A percentile compares a stretch with the other conserved stretches of the same genome.
Conservation (phyloP, 345 rosid species). For the Angophora floribunda region DNA sequence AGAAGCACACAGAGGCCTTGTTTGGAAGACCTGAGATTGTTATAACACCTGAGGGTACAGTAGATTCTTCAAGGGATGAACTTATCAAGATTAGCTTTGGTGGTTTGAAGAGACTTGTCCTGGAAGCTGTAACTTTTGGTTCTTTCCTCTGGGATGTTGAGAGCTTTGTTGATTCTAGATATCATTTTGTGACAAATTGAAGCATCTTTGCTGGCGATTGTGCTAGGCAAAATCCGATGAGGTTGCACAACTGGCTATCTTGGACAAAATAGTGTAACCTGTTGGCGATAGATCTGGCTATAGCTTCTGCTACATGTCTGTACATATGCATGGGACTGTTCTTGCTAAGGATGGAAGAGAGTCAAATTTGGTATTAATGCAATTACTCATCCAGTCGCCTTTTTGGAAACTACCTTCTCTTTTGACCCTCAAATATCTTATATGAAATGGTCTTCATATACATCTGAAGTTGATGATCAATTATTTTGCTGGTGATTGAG, state of each 20-base stretch:
- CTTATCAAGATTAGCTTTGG: constrained; percentile 75
- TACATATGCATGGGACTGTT: neutral
- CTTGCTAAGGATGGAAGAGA: neutral
- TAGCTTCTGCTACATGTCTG: neutral
- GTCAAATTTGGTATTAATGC: neutral
- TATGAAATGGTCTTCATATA: neutral
- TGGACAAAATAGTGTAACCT: neutral
- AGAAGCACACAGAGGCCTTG: constrained; percentile 96
- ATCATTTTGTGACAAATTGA: constrained; percentile 74
- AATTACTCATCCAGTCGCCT: neutral
- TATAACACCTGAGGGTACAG: constrained; percentile 53
- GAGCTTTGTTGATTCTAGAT: constrained; percentile 89
- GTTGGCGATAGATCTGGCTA: neutral
- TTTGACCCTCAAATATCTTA: neutral
- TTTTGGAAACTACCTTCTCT: neutral
- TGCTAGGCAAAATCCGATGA: neutral
- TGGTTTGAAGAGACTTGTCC: constrained; percentile 80
- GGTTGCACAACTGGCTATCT: neutral
- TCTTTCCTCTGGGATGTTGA: constrained; percentile 98
- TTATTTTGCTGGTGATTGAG: neutral
- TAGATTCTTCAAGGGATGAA: constrained; percentile 71
- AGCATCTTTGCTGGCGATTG: neutral
- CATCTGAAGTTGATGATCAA: neutral
- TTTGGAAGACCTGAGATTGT: constrained; percentile 85
- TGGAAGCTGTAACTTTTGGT: constrained; percentile 96